Conservation (phyloP, 2,329 filamentous ascomycete species). For the Xylariaceae sp. region DNA sequence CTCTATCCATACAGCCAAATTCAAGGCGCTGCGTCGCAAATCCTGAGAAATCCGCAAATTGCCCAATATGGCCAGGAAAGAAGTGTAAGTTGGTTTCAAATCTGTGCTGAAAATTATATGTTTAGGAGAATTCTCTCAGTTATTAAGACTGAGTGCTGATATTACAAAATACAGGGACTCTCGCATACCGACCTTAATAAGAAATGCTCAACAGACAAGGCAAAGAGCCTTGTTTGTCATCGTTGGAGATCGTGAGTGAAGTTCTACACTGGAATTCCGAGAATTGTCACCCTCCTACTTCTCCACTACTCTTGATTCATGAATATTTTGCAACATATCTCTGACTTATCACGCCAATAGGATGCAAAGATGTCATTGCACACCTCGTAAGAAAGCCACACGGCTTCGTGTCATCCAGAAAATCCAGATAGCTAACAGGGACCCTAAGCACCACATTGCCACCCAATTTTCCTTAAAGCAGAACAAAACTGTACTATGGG, state of each 20-base stretch:
- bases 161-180: conserved; percentile 59
- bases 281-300: not conserved
- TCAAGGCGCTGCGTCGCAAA: conserved; percentile 3
- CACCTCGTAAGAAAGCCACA: conserved; percentile 48
- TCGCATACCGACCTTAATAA: conserved; percentile 85
- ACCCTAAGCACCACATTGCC: conserved; percentile 72
- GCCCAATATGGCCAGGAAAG: conserved; percentile 27
- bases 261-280: not conserved
- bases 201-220: conserved; percentile 90
- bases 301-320: not conserved
- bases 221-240: conserved; percentile 98
- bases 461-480: conserved; percentile 85
- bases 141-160: not conserved
- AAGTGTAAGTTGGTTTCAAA: conserved; percentile 22
- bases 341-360: not conserved
- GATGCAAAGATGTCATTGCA: conserved; percentile 91
- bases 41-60: conserved; percentile 2
- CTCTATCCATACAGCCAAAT: not conserved
- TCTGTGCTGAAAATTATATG: too few relatives aligned
- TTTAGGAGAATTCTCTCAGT: too few relatives aligned
- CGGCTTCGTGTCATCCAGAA: not conserved
- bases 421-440: conserved; percentile 19
- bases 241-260: conserved; percentile 67
- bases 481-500: conserved; percentile 96
- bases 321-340: not conserved